phyloP scores from a whole-genome alignment of 768 basidiomycete genomes.

The Lentinula boryana region DNA sequence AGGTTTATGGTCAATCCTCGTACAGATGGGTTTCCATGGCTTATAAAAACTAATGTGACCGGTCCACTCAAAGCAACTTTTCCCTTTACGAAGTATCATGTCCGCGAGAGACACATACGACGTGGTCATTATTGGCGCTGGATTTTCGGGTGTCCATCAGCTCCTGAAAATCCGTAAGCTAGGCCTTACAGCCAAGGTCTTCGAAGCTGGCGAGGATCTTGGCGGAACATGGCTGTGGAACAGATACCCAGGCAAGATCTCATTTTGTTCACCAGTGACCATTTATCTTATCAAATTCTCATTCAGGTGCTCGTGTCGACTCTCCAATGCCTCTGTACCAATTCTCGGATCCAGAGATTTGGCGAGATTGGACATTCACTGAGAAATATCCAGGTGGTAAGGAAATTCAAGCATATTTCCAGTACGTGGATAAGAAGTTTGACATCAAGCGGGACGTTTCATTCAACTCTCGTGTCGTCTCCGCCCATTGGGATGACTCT shows the following conservation, averaged over 20 bases:
- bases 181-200: neutral
- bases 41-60: neutral
- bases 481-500: neutral
- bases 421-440: constrained; percentile 2
- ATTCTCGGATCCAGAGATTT: constrained; percentile 2
- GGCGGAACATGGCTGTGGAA: constrained; percentile 4
- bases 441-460: constrained; percentile 2
- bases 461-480: constrained; percentile 1
- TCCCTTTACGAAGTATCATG: neutral
- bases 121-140: neutral
- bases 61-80: neutral
- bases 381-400: neutral
- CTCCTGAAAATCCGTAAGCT: neutral
- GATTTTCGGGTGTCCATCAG: neutral
- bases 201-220: neutral
- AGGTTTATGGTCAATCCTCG: no score
- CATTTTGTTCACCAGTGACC: neutral
- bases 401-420: constrained; percentile 2
- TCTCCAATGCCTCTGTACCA: constrained; percentile 4
- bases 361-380: neutral
- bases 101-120: neutral
- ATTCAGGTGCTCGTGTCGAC: neutral
- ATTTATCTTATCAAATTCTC: neutral
- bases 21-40: no score
- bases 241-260: neutral